Evolutionary conservation across 2,329 filamentous ascomycete genomes (phyloP).

Genomic region (Alternaria longipes): DNA sequence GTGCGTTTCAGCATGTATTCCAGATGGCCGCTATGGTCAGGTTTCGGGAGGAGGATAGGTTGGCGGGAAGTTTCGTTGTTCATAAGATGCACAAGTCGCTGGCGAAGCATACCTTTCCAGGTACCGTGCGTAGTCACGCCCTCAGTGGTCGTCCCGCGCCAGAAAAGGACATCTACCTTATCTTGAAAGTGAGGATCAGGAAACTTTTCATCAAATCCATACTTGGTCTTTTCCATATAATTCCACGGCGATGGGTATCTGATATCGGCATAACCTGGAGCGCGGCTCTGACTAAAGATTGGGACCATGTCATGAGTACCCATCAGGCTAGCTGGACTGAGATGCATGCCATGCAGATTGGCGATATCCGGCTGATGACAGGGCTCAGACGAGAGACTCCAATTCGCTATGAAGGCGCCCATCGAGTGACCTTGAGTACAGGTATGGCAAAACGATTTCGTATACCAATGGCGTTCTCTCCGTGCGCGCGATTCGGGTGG

Average conservation of each 20-base stretch:
- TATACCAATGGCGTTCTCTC: conserved; percentile 69
- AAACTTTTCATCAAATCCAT: conserved; percentile 60
- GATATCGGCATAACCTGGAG: conserved; percentile 78
- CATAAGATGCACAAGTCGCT: conserved; percentile 74
- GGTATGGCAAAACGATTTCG: conserved; percentile 68
- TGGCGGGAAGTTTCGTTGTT: conserved; percentile 45
- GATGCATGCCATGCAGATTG: conserved; percentile 76
- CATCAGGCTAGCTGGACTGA: conserved; percentile 69
- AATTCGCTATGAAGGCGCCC: conserved; percentile 72
- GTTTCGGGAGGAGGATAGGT: conserved; percentile 50
- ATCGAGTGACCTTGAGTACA: conserved; percentile 72
- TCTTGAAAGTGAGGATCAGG: conserved; percentile 66
- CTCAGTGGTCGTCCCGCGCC: conserved; percentile 73
- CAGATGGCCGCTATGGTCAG: conserved; percentile 62
- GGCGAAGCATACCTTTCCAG: conserved; percentile 73
- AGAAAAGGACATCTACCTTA: conserved; percentile 74
- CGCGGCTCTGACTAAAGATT: conserved; percentile 79
- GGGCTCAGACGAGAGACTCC: conserved; percentile 70
- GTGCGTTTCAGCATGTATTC: conserved; percentile 65
- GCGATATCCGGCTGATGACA: conserved; percentile 82
- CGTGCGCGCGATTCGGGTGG: conserved; percentile 69
- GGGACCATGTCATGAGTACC: conserved; percentile 73
- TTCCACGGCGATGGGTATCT: conserved; percentile 74
- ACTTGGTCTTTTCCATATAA: conserved; percentile 66
- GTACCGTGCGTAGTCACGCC: conserved; percentile 60